These are phyloP conservation scores for Pelargonium cotyledonis DNA, from an alignment of 441 rosid species.

Conservation along the genomic window DNA sequence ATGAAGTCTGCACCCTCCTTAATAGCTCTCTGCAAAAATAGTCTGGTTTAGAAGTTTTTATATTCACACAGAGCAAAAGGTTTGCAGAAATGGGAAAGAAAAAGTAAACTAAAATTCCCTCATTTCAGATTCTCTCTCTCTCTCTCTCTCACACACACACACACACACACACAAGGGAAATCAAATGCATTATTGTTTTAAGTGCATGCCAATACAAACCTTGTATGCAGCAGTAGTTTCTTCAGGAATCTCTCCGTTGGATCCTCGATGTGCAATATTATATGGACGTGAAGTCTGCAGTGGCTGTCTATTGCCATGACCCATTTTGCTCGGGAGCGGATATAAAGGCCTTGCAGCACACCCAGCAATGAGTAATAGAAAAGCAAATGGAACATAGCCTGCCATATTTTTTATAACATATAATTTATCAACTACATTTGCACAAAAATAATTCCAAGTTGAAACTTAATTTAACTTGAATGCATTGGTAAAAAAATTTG, in stretches of 20 bases:
- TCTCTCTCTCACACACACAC: not conserved
- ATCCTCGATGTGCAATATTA: slow-evolving; percentile 90
- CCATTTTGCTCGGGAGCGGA: slow-evolving; percentile 65
- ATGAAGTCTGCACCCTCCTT: slow-evolving; percentile 95
- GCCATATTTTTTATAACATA: slow-evolving; percentile 16
- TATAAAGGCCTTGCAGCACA: slow-evolving; percentile 66
- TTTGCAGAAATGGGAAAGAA: not conserved
- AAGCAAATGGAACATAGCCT: slow-evolving; percentile 42
- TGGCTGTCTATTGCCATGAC: slow-evolving; percentile 34
- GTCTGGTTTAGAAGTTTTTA: not conserved
- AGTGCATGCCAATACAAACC: slow-evolving; percentile 36
- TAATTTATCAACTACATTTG: slow-evolving; percentile 1
- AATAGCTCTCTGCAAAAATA: slow-evolving; percentile 68
- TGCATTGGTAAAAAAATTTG: too few relatives aligned
- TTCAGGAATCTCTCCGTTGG: slow-evolving; percentile 92
- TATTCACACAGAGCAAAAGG: not conserved
- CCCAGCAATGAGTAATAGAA: slow-evolving; percentile 39
- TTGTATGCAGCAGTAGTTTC: slow-evolving; percentile 83
- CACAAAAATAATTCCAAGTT: not conserved
- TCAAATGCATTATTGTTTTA: slow-evolving; percentile 9
- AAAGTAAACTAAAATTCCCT: not conserved
- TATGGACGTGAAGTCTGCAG: slow-evolving; percentile 82
- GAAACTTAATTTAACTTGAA: too few relatives aligned
- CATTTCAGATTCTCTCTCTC: not conserved
- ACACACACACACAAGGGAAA: not conserved